Percentiles rank a stretch among this genome's conserved stretches.
These are phyloP conservation scores for Aschersonia sp. DNA, from an alignment of 2,329 filamentous ascomycete species.

Conservation along the genomic window DNA sequence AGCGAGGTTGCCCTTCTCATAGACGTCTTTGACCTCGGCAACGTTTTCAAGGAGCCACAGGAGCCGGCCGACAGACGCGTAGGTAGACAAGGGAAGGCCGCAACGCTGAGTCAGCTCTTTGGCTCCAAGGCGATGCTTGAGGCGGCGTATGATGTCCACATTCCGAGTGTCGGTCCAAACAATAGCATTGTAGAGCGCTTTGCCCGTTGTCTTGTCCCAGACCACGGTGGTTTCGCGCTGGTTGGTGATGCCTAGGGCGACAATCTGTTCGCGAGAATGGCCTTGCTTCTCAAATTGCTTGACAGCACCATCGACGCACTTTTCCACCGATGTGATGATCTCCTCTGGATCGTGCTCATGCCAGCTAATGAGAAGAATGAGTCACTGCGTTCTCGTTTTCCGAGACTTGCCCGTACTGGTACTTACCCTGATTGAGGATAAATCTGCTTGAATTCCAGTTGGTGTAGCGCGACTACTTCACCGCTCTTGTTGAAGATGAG, in stretches of 20 bases:
- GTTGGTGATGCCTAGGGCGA: conserved; percentile 67
- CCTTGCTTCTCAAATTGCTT: conserved; percentile 54
- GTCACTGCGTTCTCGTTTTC: background rate
- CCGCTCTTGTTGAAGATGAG: conserved; percentile 62
- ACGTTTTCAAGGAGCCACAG: conserved; percentile 63
- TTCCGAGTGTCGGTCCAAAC: conserved; percentile 79
- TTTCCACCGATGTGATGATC: conserved; percentile 55
- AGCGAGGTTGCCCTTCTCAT: conserved; percentile 55
- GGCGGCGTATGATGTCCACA: conserved; percentile 53
- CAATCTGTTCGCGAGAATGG: conserved; percentile 53
- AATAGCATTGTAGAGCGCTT: conserved; percentile 67
- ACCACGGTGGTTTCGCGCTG: conserved; percentile 72
- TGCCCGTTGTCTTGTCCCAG: conserved; percentile 65
- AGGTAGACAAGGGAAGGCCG: conserved; percentile 68
- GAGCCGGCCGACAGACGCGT: conserved; percentile 66
- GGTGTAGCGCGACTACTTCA: conserved; percentile 56
- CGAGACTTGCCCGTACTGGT: conserved; percentile 10
- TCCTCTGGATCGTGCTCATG: conserved; percentile 73
- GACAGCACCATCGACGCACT: conserved; percentile 62
- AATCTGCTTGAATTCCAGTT: conserved; percentile 61
- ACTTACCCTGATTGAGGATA: conserved; percentile 59
- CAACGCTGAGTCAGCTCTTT: conserved; percentile 54
- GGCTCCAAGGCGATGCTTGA: conserved; percentile 52
- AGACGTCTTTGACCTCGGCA: conserved; percentile 50
- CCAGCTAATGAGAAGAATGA: conserved; percentile 42